Evolutionary conservation across 306 rosid species (phyloP), one percentile per base, ranked within the genome.

Genomic region (Gastrolobium villosum): DNA sequence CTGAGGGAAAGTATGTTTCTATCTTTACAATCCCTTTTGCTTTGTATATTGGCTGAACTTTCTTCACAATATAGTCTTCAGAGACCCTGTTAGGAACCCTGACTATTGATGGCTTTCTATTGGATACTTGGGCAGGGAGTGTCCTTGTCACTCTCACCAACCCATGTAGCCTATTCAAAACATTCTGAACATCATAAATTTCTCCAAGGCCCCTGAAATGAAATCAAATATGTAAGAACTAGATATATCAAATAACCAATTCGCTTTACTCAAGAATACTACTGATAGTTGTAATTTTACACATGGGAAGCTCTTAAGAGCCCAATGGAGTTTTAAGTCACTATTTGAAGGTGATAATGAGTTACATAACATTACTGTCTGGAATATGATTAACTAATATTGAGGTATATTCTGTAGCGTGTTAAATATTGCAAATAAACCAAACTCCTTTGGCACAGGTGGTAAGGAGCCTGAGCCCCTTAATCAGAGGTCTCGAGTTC

Each of bases 181-280:
- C 41, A 34, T 56, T 65, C 9, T 75, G 34, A 41, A 79, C 80
- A 79, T 82, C 86, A 75, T 86, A 86, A 13, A 82, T 65, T 6
- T 82, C 89, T 64, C 82, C 86, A 1, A 86, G 70, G 39, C 60
- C 65, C 82, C 89, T 86, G 48, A 39, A 80, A 65, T 80, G 5
- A 53, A 68, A 10, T 57, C 50, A 65, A 20, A 26, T 10, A 13
- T 44, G 53, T 70, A 43, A 52, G 53, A 78, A 26, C 15, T 44
- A 32, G 75, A 30, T 13, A 13, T 11, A 59, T 6, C 14, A 20
- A 5, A 69, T 13, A 20, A 36, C 28, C 9, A 13, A 52, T 50
- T 50, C 3, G 1, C 9, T 35, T 15, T 10, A 9, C 28, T 37
- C 6, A 35, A 10, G 63, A 53, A 34, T 11, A 31, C 43, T 34